Evolutionary conservation across 129 eudicot genomes (phyloP).

Genomic region (carrot (Daucus carota)): DNA sequence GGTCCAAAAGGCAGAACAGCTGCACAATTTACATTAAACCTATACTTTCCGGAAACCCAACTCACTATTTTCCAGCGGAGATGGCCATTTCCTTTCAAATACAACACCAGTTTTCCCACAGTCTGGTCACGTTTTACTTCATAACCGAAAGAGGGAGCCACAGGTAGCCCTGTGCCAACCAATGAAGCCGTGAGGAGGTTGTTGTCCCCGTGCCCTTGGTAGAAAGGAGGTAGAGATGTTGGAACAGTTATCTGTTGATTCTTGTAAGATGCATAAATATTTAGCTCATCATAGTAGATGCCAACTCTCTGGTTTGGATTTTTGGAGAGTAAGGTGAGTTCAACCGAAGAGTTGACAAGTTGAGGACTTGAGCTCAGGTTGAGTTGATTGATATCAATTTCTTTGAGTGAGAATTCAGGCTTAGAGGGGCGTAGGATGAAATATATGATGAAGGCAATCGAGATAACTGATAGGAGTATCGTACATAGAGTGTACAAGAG

Average conservation of each 20-base stretch:
- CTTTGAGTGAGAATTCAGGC: constrained; percentile 67
- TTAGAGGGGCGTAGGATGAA: constrained; percentile 70
- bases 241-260: constrained; percentile 63
- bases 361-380: constrained; percentile 51
- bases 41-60: constrained; percentile 69
- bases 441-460: constrained; percentile 62
- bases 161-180: constrained; percentile 50
- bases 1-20: constrained; percentile 52
- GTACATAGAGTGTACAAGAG: constrained; percentile 52
- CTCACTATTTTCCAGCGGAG: constrained; percentile 76
- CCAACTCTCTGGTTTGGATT: constrained; percentile 80
- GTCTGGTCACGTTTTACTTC: constrained; percentile 66
- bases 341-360: constrained; percentile 68
- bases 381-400: constrained; percentile 67
- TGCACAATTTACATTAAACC: constrained; percentile 60
- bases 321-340: constrained; percentile 47
- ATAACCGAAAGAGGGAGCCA: constrained; percentile 55
- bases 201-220: constrained; percentile 55
- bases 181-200: constrained; percentile 46
- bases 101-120: constrained; percentile 44
- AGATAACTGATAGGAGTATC: constrained; percentile 49
- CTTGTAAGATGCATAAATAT: constrained; percentile 62
- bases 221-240: constrained; percentile 56
- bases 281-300: constrained; percentile 58
- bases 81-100: constrained; percentile 49